These are phyloP conservation scores for Lenwebbia sp. DNA, from an alignment of 345 rosid genomes.

Conservation along the genomic window DNA sequence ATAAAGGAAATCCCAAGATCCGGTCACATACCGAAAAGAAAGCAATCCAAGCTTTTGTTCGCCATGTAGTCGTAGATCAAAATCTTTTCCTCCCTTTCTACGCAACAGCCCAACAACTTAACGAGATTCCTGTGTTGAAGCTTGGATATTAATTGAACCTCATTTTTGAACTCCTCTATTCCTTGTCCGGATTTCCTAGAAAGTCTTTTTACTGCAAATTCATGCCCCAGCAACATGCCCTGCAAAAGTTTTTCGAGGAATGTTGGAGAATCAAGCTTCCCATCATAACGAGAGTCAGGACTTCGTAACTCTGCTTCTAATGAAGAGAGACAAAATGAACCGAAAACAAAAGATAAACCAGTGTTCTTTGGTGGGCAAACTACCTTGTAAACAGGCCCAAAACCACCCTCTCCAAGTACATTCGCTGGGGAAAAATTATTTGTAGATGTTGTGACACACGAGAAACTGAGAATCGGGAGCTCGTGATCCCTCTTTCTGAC, in stretches of 20 bases:
- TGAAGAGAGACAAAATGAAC: neutral
- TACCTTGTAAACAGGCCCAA: constrained; percentile 23
- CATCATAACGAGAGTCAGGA: neutral
- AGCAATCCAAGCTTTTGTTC: constrained; percentile 16
- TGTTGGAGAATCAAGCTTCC: neutral
- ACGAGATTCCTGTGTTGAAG: constrained; percentile 22
- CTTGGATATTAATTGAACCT: constrained; percentile 12
- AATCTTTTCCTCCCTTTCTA: constrained; percentile 10
- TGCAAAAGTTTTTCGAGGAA: neutral
- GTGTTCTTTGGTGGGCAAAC: neutral
- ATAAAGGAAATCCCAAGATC: neutral
- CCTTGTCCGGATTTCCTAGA: constrained; percentile 14
- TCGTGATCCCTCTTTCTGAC: neutral
- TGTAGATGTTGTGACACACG: constrained; percentile 9
- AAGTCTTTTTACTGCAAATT: constrained; percentile 14
- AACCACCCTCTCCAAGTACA: constrained; percentile 23
- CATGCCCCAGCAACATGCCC: neutral
- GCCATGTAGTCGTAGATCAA: constrained; percentile 16
- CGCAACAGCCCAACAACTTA: constrained; percentile 14
- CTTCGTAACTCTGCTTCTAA: neutral
- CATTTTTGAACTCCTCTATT: constrained; percentile 12
- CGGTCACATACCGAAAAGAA: constrained; percentile 5
- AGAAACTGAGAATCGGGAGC: neutral
- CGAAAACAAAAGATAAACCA: neutral
- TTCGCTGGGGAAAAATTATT: constrained; percentile 8